phyloP scores from a whole-genome alignment of 345 rosid genomes.

The Lumnitzera littorea region DNA sequence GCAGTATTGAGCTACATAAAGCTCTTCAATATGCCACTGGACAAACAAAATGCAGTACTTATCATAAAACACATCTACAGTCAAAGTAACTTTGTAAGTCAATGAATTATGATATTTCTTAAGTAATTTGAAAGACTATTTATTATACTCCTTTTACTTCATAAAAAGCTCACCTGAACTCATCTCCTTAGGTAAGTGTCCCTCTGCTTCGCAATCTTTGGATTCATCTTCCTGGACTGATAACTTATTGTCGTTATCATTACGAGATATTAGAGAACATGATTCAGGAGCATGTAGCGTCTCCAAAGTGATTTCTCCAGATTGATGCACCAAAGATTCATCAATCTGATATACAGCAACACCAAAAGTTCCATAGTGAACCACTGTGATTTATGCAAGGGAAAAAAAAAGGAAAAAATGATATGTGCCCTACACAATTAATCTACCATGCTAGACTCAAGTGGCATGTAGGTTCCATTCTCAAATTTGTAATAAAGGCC shows the following conservation, averaged over 20 bases:
- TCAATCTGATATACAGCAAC: slow-evolving; percentile 13
- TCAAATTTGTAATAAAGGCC: slow-evolving; percentile 76
- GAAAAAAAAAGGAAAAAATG: neutral
- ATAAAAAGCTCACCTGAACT: slow-evolving; percentile 22
- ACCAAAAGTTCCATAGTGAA: neutral
- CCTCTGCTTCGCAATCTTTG: slow-evolving; percentile 12
- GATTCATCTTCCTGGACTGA: slow-evolving; percentile 11
- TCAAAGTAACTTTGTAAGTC: too few relatives aligned
- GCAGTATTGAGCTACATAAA: too few relatives aligned
- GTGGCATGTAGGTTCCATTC: slow-evolving; percentile 60
- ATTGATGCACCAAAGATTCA: slow-evolving; percentile 13
- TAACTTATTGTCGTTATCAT: slow-evolving; percentile 7
- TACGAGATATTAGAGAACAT: slow-evolving; percentile 6
- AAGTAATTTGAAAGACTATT: neutral
- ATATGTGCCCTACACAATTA: neutral
- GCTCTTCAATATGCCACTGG: too few relatives aligned
- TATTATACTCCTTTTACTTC: neutral
- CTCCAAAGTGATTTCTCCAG: slow-evolving; percentile 13
- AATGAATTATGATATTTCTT: too few relatives aligned
- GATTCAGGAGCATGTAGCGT: slow-evolving; percentile 21
- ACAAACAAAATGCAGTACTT: too few relatives aligned
- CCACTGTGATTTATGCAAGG: neutral
- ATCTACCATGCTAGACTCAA: slow-evolving; percentile 34
- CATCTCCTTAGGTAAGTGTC: slow-evolving; percentile 10
- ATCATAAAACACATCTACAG: too few relatives aligned